phyloP scores from a whole-genome alignment of 129 eudicot species.

The Dittrichia graveolens region DNA sequence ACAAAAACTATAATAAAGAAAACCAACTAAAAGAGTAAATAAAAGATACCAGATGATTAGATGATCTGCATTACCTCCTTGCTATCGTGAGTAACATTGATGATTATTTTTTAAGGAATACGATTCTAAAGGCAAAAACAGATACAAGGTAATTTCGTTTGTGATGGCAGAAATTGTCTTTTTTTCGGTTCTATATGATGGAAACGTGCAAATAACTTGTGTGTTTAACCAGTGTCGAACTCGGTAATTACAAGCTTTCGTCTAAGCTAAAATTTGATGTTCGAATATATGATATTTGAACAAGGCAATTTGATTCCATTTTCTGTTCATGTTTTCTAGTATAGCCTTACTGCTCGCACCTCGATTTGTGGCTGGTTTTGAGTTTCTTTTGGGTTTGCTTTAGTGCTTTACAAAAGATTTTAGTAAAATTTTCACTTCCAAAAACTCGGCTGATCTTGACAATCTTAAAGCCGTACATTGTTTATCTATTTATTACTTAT shows the following conservation, averaged over 20 bases:
- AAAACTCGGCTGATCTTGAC: neutral
- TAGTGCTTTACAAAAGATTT: neutral
- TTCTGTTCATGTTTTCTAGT: neutral
- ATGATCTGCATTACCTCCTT: no score
- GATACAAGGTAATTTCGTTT: no score
- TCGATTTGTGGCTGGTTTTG: neutral
- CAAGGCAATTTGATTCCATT: neutral
- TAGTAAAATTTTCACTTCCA: neutral
- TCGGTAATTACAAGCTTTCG: neutral
- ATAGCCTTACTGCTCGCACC: neutral
- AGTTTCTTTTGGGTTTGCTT: neutral
- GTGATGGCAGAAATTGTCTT: no score
- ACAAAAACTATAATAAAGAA: no score
- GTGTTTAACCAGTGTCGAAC: no score
- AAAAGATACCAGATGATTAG: no score
- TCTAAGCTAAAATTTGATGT: neutral
- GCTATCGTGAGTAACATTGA: no score
- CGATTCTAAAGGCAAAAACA: no score
- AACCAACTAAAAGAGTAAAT: no score
- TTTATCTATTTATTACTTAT: neutral
- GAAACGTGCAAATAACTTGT: no score
- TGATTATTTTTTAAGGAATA: no score
- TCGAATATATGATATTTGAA: neutral
- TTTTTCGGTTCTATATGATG: no score
- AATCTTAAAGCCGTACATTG: neutral